Evolutionary conservation across 2,329 filamentous ascomycete species (phyloP), one percentile per base, ranked within the genome.

Genomic region (Alternaria gansuensis): DNA sequence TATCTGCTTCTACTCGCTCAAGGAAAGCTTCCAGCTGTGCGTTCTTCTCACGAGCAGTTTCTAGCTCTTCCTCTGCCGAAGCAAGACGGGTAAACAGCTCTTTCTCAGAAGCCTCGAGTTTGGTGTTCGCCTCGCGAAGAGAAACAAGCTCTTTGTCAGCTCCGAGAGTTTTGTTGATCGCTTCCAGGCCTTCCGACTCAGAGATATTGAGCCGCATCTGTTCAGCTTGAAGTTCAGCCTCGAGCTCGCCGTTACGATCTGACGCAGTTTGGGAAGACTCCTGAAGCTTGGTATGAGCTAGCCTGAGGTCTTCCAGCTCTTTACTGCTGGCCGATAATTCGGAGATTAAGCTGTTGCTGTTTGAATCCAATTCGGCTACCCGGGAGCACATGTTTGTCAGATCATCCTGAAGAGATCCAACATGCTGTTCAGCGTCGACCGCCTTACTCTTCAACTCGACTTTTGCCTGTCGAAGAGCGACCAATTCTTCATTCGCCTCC

Each of bases 41-140:
- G 50, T 78, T 78, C 6, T 73, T 71, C 5, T 68, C 57, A 31
- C 64, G 66, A 1, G 76, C 69, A 13, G 55, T 66, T 6, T 62
- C 41, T 14, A 78, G 59, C 24, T 78, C 74, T 17, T 73, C 61
- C 53, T 77, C 76, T 4, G 75, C 73, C 24, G 66, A 61, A 2
- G 66, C 58, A 28, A 78, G 66, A 28, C 72, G 70, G 9, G 52
- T 43, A 5, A 64, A 29, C 7, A 78, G 57, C 36, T 69, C 66
- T n/a, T 68, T 69, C 51, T 77, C 74, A 8, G 71, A 74, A 31
- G 65, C 49, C 23, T 73, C 69, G 13, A 74, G 64, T 39, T 69
- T 65, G 5, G 58, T 49, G 11, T 75, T 75, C 4, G 69, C 64
- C 13, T 67, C 60, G 21, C 68, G 71, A 21, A 77, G 59, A 8